Evolutionary conservation across 1,139 yeast genomes (phyloP).

Genomic region (Sugiyamaella castrensis): DNA sequence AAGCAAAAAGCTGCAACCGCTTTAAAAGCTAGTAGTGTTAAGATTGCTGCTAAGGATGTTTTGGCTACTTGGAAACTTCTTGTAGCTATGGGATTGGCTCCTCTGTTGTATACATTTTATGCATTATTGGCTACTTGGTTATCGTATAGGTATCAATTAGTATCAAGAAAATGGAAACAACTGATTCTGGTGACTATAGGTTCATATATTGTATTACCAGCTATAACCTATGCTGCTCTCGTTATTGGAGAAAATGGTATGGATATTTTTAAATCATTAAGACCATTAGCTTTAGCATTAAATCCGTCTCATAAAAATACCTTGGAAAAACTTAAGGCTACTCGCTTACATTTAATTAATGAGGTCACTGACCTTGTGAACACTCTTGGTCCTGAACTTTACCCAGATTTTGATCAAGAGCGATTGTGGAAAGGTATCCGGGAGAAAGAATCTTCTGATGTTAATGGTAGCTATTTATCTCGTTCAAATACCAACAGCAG

Average conservation of each 20-base stretch:
- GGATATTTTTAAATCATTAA: constrained; percentile 77
- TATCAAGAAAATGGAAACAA: constrained; percentile 20
- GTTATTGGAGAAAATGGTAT: constrained; percentile 90
- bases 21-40: constrained; percentile 82
- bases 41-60: constrained; percentile 87
- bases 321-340: constrained; percentile 53
- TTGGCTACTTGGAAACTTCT: constrained; percentile 94
- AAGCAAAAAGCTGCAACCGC: constrained; percentile 72
- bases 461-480: neutral
- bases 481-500: neutral
- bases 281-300: constrained; percentile 77
- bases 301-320: constrained; percentile 46
- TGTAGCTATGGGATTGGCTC: constrained; percentile 86
- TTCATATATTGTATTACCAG: constrained; percentile 57
- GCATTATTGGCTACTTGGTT: constrained; percentile 61
- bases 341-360: constrained; percentile 52
- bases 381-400: constrained; percentile 70
- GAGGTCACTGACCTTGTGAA: constrained; percentile 68
- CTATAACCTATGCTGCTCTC: constrained; percentile 81
- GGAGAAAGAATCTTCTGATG: constrained; percentile 11
- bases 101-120: constrained; percentile 75
- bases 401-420: constrained; percentile 64
- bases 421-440: constrained; percentile 18
- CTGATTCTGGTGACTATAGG: constrained; percentile 44
- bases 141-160: constrained; percentile 27